phyloP scores from a whole-genome alignment of 495 filamentous ascomycete species.

The Aspergillus baeticus region DNA sequence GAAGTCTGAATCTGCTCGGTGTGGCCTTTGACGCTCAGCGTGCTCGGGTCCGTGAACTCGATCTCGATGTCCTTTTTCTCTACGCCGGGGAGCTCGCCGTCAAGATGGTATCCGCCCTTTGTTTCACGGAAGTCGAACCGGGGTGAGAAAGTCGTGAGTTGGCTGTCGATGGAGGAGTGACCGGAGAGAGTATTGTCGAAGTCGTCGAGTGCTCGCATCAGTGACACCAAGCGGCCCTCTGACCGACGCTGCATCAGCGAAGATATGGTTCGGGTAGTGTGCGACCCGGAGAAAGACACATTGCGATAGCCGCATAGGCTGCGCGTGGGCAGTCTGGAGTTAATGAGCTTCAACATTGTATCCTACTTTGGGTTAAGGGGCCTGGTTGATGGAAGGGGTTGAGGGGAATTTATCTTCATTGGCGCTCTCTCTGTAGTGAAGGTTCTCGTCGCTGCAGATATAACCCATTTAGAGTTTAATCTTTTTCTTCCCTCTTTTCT shows the following conservation, averaged over 20 bases:
- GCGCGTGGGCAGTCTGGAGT: too few species aligned
- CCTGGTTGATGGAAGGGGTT: too few species aligned
- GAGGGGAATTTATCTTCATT: too few species aligned
- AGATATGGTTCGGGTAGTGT: neutral
- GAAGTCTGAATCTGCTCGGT: slow-evolving; percentile 24
- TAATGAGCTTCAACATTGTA: too few species aligned
- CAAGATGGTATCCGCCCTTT: slow-evolving; percentile 66
- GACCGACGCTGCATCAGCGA: neutral
- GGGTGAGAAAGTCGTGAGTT: slow-evolving; percentile 53
- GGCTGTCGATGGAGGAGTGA: neutral
- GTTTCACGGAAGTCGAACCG: slow-evolving; percentile 76
- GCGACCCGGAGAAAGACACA: neutral
- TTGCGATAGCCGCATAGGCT: too few species aligned
- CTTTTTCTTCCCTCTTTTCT: too few species aligned
- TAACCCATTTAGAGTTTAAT: too few species aligned
- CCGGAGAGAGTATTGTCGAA: neutral
- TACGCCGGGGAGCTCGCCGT: slow-evolving; percentile 80
- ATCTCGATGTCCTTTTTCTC: slow-evolving; percentile 71
- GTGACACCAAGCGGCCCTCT: neutral
- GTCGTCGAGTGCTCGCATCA: neutral
- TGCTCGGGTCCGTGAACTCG: slow-evolving; percentile 75
- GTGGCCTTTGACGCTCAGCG: slow-evolving; percentile 65
- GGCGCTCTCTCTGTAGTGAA: too few species aligned
- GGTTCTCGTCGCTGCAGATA: too few species aligned
- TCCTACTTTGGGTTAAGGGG: too few species aligned